Base-by-base conservation (phyloP, 179 eudicot species). In the Silene noctiflora region DNA sequence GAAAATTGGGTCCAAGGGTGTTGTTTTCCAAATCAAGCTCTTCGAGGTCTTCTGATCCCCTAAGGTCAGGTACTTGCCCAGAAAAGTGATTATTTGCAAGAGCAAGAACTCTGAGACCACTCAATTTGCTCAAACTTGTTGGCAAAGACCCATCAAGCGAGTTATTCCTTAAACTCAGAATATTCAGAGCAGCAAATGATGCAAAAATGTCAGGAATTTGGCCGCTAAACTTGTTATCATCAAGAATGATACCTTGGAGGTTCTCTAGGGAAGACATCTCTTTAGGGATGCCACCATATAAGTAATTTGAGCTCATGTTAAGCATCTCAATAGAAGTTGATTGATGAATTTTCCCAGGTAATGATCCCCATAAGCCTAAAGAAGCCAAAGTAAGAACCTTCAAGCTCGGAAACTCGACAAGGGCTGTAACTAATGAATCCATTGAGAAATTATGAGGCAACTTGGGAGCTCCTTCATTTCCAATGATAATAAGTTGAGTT, bases 301-400 rank as follows among this genome's bases (percentile, higher is more conserved):
- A 72, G 84, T 65, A 88, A 69, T 95, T 95, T 14, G 93, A 88
- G 75, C 93, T 95, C 13, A 95, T 68, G 75, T 95, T 89, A 19
- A 95, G 86, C 83, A 88, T 88, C 81, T 95, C 97, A 20, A 95
- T 79, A 5, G 91, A 86, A 14, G 89, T 86, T 59, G 93, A 72
- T 0, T 73, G 89, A 13, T 77, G 71, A 55, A 91, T 81, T 39
- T 86, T 74, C 9, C 51, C 35, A 1, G 99, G 97, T 75, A 95
- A 75, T 6, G 81, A 65, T 10, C 99, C 99, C 88, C 91, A 86
- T 71, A 95, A 79, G 48, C 96, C 99, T 8, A 91, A 87, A 2
- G 97, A 93, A 81, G 84, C 94, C 79, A 95, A 77, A 67, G 83
- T 87, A 70, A 95, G 93, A 81, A 95, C 99, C 87, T 91, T 95